Base-by-base conservation (phyloP, 1,139 yeast species). In the Magnusiomyces suaveolens region DNA sequence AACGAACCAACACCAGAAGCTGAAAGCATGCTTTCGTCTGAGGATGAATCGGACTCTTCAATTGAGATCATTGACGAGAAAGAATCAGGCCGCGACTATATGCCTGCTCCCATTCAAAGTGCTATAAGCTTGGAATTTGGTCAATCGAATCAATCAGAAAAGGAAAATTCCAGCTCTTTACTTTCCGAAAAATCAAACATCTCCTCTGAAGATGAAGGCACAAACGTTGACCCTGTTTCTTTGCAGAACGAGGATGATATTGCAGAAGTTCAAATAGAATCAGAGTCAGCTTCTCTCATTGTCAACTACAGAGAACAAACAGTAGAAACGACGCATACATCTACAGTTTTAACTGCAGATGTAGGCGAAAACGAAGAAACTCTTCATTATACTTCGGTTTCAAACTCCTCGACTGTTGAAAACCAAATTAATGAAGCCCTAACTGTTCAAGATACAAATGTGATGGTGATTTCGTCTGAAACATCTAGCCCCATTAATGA, bases 1-100 rank as follows among this genome's bases (percentile, higher is more conserved):
- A 33, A 41, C 21, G 53, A 49, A 36, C 53, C 53, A 26, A 39
- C 25, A 44, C 57, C 36, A 46, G 46, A 47, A 55, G 43, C 56
- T 46, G 26, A 54, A 52, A 38, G 33, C 46, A n/a, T n/a, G 16
- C 16, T n/a, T 10, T 18, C 8, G 4, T 36, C 41, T 16, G 18
- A 4, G 8, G 18, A 36, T 14, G 18, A n/a, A 3, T 36, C 41
- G 8, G 16, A 10, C 41, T 36, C 41, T 14, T 36, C 41, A 3
- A 36, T 36, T 16, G 41, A 36, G 16, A 36, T 36, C 16, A n/a
- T 36, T 3, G 41, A 36, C 16, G 18, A 36, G 16, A 10, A 36
- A 36, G 41, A 6, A n/a, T 36, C 41, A 10, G 41, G 8, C 16
- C 18, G 4, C 8, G 18, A 36, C 4, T 3, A 36, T 18, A 6